phyloP scores from a whole-genome alignment of 192 early-diverging fungal species.

The Backusella tarrabulga region DNA sequence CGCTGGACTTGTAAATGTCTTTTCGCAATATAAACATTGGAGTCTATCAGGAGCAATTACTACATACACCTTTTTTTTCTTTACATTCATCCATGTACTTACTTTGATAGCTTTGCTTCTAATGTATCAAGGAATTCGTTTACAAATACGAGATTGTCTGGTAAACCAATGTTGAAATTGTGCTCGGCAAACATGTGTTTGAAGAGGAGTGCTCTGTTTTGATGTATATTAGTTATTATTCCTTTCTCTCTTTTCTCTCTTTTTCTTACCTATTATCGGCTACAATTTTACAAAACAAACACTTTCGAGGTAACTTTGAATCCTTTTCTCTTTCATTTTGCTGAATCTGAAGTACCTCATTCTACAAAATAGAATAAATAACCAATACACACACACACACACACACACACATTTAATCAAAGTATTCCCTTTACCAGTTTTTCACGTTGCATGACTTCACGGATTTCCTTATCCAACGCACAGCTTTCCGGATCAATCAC shows the following conservation, averaged over 20 bases:
- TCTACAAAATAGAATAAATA: conserved; percentile 22
- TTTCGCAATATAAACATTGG: conserved; percentile 93
- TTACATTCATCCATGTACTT: background rate
- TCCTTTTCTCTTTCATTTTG: conserved; percentile 68
- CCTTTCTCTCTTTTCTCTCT: background rate
- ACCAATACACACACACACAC: background rate
- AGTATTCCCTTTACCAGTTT: conserved; percentile 47
- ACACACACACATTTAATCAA: background rate
- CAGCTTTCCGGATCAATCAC: conserved; percentile 60
- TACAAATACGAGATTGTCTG: conserved; percentile 87
- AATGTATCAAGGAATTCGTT: conserved; percentile 79
- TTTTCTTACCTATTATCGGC: conserved; percentile 57
- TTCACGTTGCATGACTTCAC: conserved; percentile 69
- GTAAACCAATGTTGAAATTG: conserved; percentile 91
- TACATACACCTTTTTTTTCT: too few relatives aligned
- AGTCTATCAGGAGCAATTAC: conserved; percentile 35
- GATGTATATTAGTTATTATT: too few relatives aligned
- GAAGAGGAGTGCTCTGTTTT: conserved; percentile 63
- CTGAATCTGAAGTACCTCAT: conserved; percentile 72
- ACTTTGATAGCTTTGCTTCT: conserved; percentile 67
- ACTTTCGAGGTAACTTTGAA: conserved; percentile 69
- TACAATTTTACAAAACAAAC: conserved; percentile 89
- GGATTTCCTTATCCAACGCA: conserved; percentile 59
- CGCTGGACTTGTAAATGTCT: conserved; percentile 81
- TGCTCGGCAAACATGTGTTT: conserved; percentile 89